Evolutionary conservation across 768 basidiomycete genomes (phyloP).

Genomic region (Naganishia kalamii): DNA sequence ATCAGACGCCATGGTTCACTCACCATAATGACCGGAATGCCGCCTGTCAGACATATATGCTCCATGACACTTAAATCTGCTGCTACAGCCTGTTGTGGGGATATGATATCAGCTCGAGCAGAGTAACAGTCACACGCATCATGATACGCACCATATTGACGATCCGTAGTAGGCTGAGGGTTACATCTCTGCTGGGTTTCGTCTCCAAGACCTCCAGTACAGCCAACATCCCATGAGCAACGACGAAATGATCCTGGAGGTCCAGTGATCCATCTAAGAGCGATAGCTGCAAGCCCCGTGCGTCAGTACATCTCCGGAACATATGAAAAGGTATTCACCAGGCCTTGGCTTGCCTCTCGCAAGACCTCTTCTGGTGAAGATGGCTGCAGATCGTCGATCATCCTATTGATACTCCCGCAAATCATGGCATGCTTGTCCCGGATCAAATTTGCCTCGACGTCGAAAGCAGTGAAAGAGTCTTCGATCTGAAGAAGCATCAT

Average conservation of each 20-base stretch:
- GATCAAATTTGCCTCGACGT: conserved; percentile 82
- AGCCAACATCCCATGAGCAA: conserved; percentile 88
- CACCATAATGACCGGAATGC: conserved; percentile 89
- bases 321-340: too few relatives aligned
- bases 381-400: conserved; percentile 79
- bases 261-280: conserved; percentile 75
- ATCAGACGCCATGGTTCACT: conserved; percentile 5
- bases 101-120: not conserved
- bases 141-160: conserved; percentile 66
- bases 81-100: conserved; percentile 49
- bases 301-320: too few relatives aligned
- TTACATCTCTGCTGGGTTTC: conserved; percentile 74
- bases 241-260: conserved; percentile 79
- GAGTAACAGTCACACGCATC: not conserved
- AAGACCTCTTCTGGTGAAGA: conserved; percentile 68
- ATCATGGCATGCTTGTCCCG: conserved; percentile 89
- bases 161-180: conserved; percentile 76
- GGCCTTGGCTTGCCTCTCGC: conserved; percentile 75
- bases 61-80: conserved; percentile 80
- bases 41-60: conserved; percentile 79
- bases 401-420: conserved; percentile 68
- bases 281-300: conserved; percentile 54
- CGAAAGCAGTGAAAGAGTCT: conserved; percentile 84
- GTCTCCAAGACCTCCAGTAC: conserved; percentile 89
- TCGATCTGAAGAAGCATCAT: too few relatives aligned